These are phyloP conservation scores for Antitrichia curtipendula DNA, from an alignment of 225 moss, liverwort and hornwort species.

Conservation along the genomic window DNA sequence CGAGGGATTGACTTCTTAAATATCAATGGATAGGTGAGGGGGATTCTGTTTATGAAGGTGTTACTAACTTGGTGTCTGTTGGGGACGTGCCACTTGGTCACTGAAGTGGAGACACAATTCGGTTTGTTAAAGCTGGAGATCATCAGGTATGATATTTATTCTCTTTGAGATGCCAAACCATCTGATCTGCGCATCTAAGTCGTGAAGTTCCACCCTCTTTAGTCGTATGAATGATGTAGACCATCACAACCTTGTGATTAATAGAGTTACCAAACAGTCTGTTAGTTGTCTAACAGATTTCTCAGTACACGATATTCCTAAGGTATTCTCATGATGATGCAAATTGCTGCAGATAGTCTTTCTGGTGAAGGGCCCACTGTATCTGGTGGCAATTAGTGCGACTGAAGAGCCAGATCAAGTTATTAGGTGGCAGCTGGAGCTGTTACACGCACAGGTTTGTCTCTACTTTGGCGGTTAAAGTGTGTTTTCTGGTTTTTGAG, in stretches of 20 bases:
- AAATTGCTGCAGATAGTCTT: conserved; percentile 68
- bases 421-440: conserved; percentile 76
- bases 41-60: not conserved
- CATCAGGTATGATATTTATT: conserved; percentile 59
- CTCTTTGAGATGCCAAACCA: not conserved
- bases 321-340: not conserved
- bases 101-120: conserved; percentile 85
- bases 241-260: not conserved
- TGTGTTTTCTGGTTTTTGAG: not conserved
- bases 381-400: conserved; percentile 89
- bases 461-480: not conserved
- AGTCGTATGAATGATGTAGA: not conserved
- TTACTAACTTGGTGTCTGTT: conserved; percentile 21
- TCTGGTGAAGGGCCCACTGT: conserved; percentile 81
- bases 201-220: not conserved
- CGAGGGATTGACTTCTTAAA: not conserved
- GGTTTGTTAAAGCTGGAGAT: conserved; percentile 84
- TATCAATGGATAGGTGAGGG: not conserved
- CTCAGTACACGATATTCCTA: not conserved
- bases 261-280: not conserved
- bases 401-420: conserved; percentile 79
- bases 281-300: not conserved
- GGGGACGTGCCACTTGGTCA: conserved; percentile 8
- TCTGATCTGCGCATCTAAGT: not conserved
- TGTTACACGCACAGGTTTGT: conserved; percentile 82